Percentiles rank a stretch among this genome's conserved stretches.
Evolutionary conservation across 2,329 filamentous ascomycete genomes (phyloP).

Genomic region (Cercospora zeina): DNA sequence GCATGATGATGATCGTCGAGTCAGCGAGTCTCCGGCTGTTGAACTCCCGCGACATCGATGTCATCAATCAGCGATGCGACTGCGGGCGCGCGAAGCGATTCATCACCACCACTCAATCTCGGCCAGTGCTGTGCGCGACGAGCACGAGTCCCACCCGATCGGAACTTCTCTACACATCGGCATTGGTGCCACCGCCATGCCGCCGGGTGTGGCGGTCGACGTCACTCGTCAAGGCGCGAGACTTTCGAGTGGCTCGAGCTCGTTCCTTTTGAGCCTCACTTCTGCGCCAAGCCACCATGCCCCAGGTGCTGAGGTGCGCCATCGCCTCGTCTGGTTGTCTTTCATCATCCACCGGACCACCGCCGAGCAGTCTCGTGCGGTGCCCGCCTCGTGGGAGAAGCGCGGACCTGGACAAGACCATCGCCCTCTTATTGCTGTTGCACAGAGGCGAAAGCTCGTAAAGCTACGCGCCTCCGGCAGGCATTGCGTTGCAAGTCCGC

Average conservation of each 20-base stretch:
- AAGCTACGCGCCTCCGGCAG: background rate
- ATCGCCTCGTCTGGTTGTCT: background rate
- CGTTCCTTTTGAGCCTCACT: background rate
- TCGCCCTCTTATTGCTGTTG: background rate
- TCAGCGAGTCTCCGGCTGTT: background rate
- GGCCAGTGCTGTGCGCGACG: background rate
- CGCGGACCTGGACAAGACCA: background rate
- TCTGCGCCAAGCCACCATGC: constrained; percentile 1
- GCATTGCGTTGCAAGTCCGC: constrained; percentile 7
- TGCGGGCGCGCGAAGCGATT: background rate
- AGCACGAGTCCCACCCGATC: constrained; percentile 7
- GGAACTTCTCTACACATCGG: constrained; percentile 17
- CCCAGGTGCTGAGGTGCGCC: background rate
- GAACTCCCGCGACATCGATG: background rate
- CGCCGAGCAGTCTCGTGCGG: background rate
- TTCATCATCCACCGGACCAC: background rate
- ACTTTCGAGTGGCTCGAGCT: constrained; percentile 1
- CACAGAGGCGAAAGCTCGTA: background rate
- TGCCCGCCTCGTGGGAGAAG: constrained; percentile 1
- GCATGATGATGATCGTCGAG: background rate
- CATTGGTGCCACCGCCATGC: constrained; percentile 7
- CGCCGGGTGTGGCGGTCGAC: constrained; percentile 9
- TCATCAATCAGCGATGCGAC: background rate
- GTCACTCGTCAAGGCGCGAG: constrained; percentile 1
- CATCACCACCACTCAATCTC: background rate